Evolutionary conservation across 208 protist genomes (phyloP).

Genomic region (Trypanosoma vivax): DNA sequence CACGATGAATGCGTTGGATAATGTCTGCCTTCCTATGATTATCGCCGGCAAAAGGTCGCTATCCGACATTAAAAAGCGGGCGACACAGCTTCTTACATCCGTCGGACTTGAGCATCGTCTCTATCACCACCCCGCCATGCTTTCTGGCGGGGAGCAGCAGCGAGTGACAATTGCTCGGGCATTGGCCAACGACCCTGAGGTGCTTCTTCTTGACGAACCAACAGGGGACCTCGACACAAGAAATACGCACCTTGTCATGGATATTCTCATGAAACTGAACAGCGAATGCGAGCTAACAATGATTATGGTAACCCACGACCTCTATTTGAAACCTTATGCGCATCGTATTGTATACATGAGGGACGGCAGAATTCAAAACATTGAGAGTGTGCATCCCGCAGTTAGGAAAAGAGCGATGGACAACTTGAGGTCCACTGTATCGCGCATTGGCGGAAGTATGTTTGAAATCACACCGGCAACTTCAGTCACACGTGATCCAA

Average conservation of each 20-base stretch:
- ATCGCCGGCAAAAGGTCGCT: constrained; percentile 67
- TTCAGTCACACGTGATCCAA: constrained; percentile 27
- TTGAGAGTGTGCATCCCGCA: constrained; percentile 36
- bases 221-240: constrained; percentile 95
- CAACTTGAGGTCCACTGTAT: constrained; percentile 26
- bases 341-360: constrained; percentile 91
- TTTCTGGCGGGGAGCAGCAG: constrained; percentile 96
- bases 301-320: constrained; percentile 97
- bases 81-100: constrained; percentile 59
- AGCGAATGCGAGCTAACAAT: constrained; percentile 84
- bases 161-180: constrained; percentile 93
- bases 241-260: constrained; percentile 93
- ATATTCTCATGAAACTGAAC: constrained; percentile 91
- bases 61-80: constrained; percentile 59
- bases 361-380: constrained; percentile 88
- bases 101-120: constrained; percentile 88
- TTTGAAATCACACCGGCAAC: no score
- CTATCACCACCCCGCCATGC: constrained; percentile 88
- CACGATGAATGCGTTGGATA: constrained; percentile 91
- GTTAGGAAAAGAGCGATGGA: constrained; percentile 40
- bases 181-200: constrained; percentile 91
- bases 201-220: constrained; percentile 94
- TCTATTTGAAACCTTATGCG: constrained; percentile 92
- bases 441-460: no score
- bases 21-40: constrained; percentile 95